Conservation (phyloP, 1,284 basidiomycete genomes). For the Sporisorium graminicola region DNA sequence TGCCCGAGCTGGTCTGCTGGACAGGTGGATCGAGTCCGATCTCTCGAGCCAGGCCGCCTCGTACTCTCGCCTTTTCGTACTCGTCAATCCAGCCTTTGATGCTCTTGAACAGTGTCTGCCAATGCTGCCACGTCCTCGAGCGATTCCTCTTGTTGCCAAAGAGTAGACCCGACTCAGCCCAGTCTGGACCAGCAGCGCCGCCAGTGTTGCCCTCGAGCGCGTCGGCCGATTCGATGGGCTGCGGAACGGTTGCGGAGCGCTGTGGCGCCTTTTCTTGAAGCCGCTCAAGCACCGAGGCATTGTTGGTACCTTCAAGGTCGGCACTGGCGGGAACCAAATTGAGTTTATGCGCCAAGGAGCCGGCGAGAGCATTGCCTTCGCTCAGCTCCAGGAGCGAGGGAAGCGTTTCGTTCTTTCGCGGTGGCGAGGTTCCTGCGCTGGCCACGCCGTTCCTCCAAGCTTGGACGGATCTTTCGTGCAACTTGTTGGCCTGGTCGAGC, state of each 20-base stretch:
- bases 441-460: conserved; percentile 57
- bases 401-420: conserved; percentile 9
- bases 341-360: conserved; percentile 20
- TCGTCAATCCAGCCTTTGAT: conserved; percentile 62
- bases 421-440: conserved; percentile 38
- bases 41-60: conserved; percentile 56
- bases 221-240: neutral
- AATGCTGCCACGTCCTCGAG: conserved; percentile 61
- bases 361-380: conserved; percentile 12
- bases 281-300: conserved; percentile 26
- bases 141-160: conserved; percentile 39
- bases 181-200: neutral
- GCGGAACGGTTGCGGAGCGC: conserved; percentile 27
- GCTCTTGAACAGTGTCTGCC: conserved; percentile 55
- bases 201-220: neutral
- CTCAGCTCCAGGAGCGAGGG: conserved; percentile 14
- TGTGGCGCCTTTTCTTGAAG: conserved; percentile 23
- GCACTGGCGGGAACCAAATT: conserved; percentile 21
- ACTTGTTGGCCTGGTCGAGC: conserved; percentile 43
- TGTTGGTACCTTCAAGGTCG: conserved; percentile 4
- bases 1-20: neutral
- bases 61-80: conserved; percentile 61
- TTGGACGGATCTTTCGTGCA: conserved; percentile 47
- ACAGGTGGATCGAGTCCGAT: conserved; percentile 43
- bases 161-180: conserved; percentile 23